A percentile compares a stretch with the other conserved stretches of the same genome.
Evolutionary conservation across 768 basidiomycete genomes (phyloP).

Genomic region (Boletus coccyginus): DNA sequence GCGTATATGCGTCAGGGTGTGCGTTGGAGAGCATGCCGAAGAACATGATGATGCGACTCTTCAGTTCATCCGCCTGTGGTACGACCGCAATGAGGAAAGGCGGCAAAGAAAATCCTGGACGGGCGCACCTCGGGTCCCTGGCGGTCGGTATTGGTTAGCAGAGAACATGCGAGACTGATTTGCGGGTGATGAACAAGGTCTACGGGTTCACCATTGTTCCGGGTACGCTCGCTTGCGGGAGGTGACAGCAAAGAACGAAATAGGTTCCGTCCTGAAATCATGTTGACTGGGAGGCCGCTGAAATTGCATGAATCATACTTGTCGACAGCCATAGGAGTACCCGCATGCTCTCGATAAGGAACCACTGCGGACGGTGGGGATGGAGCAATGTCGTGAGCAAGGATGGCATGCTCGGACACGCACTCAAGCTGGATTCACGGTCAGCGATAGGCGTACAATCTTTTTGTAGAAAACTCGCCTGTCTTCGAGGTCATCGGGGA

Average conservation of each 20-base stretch:
- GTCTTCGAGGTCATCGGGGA: constrained; percentile 41
- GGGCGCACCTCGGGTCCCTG: constrained; percentile 41
- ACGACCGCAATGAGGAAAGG: background rate
- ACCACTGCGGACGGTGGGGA: constrained; percentile 47
- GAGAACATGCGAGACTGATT: constrained; percentile 48
- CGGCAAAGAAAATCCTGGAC: background rate
- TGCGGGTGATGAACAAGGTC: constrained; percentile 34
- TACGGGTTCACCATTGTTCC: constrained; percentile 17
- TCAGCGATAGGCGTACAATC: background rate
- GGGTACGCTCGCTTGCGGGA: constrained; percentile 24
- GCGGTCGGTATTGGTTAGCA: constrained; percentile 43
- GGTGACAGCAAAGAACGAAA: constrained; percentile 42
- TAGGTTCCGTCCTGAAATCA: constrained; percentile 41
- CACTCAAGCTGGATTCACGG: constrained; percentile 32
- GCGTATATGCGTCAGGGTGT: constrained; percentile 37
- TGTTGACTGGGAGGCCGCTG: constrained; percentile 4
- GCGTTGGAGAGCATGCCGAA: constrained; percentile 39
- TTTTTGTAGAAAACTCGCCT: constrained; percentile 24
- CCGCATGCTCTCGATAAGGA: constrained; percentile 48
- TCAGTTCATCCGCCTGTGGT: constrained; percentile 36
- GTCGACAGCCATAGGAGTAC: constrained; percentile 54
- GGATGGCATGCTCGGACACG: constrained; percentile 38
- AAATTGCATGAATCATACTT: constrained; percentile 24
- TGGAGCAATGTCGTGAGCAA: constrained; percentile 50
- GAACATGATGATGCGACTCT: constrained; percentile 37